A percentile compares a stretch with the other conserved stretches of the same genome.
These are phyloP conservation scores for Asterophora parasitica DNA, from an alignment of 768 basidiomycete genomes.

Conservation along the genomic window DNA sequence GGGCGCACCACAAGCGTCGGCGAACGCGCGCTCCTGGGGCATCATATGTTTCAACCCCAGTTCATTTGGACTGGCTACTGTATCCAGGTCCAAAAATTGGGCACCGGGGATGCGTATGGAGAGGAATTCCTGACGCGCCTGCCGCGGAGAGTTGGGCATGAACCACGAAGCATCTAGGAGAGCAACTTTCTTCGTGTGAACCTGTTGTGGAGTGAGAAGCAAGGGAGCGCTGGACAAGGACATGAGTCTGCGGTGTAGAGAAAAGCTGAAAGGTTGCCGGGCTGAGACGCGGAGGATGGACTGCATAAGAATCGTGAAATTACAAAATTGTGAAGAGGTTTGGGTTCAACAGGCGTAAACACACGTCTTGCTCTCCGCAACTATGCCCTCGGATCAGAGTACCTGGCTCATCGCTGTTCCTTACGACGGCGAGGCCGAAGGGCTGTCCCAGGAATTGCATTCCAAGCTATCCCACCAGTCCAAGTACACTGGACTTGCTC, in stretches of 20 bases:
- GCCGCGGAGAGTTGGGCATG: slow-evolving; percentile 84
- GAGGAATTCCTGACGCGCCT: slow-evolving; percentile 63
- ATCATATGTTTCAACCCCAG: slow-evolving; percentile 94
- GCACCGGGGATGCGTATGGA: slow-evolving; percentile 66
- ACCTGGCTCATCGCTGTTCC: slow-evolving; percentile 92
- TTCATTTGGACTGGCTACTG: slow-evolving; percentile 66
- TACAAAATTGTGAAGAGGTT: no score
- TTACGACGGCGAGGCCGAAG: slow-evolving; percentile 79
- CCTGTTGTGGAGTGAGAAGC: slow-evolving; percentile 47
- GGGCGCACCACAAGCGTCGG: slow-evolving; percentile 71
- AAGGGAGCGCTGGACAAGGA: slow-evolving; percentile 40
- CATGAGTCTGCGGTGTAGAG: slow-evolving; percentile 26
- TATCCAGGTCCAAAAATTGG: slow-evolving; percentile 75
- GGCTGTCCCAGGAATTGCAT: slow-evolving; percentile 59
- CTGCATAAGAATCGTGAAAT: slow-evolving; percentile 8
- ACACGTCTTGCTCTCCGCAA: slow-evolving; percentile 16
- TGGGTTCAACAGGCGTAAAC: slow-evolving; percentile 20
- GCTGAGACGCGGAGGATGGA: background rate
- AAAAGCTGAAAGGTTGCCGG: slow-evolving; percentile 1
- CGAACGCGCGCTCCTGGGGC: slow-evolving; percentile 68
- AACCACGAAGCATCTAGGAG: slow-evolving; percentile 85
- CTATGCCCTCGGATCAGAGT: slow-evolving; percentile 93
- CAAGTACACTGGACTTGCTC: slow-evolving; percentile 53
- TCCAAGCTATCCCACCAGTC: slow-evolving; percentile 59
- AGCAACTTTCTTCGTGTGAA: slow-evolving; percentile 35